A percentile compares a stretch with the other conserved stretches of the same genome.
Conservation (phyloP, 306 rosid species). For the Clitoria ternatea region DNA sequence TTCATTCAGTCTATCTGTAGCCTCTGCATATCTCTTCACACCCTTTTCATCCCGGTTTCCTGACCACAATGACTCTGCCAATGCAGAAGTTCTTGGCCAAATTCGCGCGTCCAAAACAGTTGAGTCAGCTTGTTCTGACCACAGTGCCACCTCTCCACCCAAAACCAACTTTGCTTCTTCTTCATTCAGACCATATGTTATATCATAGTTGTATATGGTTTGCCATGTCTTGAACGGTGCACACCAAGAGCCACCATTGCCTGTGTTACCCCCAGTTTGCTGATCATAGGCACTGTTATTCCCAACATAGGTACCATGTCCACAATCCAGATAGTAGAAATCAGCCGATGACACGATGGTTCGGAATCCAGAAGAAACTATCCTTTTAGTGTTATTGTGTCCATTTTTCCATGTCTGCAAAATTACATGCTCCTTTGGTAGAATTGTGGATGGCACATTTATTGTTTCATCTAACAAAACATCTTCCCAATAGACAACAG, state of each 20-base stretch:
- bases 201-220: constrained; percentile 68
- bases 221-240: constrained; percentile 93
- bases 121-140: constrained; percentile 84
- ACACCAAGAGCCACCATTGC: constrained; percentile 85
- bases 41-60: constrained; percentile 68
- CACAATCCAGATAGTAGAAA: constrained; percentile 85
- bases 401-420: constrained; percentile 91
- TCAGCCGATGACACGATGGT: constrained; percentile 67
- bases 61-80: constrained; percentile 84
- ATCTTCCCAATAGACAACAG: constrained; percentile 85
- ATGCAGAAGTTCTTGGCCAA: constrained; percentile 84
- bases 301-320: constrained; percentile 72
- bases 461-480: constrained; percentile 42
- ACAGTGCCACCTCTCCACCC: constrained; percentile 91
- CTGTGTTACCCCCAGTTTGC: constrained; percentile 26
- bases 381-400: constrained; percentile 55
- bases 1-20: constrained; percentile 75
- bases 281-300: constrained; percentile 49
- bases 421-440: constrained; percentile 63
- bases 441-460: constrained; percentile 39
- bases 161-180: constrained; percentile 72
- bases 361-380: constrained; percentile 69
- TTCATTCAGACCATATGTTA: constrained; percentile 54
- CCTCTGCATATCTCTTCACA: constrained; percentile 60
- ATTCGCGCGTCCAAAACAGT: constrained; percentile 65